phyloP scores from a whole-genome alignment of 306 rosid species.

The Castanospermum australe region DNA sequence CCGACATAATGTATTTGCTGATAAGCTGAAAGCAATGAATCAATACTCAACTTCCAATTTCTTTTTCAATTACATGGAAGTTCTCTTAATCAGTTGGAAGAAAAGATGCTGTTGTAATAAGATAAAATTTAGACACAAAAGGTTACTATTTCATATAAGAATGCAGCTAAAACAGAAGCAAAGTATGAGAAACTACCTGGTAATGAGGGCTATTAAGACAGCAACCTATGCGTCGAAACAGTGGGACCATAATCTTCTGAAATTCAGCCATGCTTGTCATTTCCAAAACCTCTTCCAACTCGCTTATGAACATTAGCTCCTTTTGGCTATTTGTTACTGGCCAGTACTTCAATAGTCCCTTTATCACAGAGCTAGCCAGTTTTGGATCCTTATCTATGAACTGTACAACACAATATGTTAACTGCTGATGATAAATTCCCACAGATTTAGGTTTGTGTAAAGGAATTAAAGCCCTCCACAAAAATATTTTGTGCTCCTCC shows the following conservation, averaged over 20 bases:
- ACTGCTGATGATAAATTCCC: conserved; percentile 90
- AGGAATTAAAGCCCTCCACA: conserved; percentile 72
- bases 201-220: conserved; percentile 89
- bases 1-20: not conserved
- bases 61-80: not conserved
- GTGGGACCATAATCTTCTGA: conserved; percentile 79
- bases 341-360: conserved; percentile 92
- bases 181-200: conserved; percentile 65
- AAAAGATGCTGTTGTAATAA: not conserved
- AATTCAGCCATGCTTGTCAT: conserved; percentile 86
- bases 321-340: conserved; percentile 96
- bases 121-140: not conserved
- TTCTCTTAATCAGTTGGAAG: not conserved
- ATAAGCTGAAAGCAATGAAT: not conserved
- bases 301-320: conserved; percentile 96
- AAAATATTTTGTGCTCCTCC: conserved; percentile 75
- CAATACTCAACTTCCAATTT: not conserved
- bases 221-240: conserved; percentile 68
- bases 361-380: conserved; percentile 75
- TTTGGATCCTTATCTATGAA: conserved; percentile 93
- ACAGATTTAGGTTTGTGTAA: conserved; percentile 90
- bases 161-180: not conserved
- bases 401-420: conserved; percentile 89
- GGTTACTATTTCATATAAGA: not conserved
- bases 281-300: conserved; percentile 93